Base-by-base conservation (phyloP, 169 alveolate genomes). In the Cytauxzoon felis region DNA sequence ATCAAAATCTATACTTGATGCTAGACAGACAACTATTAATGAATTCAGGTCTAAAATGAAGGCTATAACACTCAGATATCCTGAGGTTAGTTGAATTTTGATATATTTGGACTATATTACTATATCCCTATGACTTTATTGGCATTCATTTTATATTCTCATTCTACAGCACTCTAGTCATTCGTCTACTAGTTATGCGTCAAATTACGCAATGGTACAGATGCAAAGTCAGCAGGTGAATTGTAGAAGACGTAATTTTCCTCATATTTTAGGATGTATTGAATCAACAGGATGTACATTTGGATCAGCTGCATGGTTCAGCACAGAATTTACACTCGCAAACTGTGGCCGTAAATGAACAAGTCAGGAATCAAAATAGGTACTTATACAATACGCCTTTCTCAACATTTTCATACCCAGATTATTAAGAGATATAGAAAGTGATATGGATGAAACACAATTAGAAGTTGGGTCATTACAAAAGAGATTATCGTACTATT, bases 11-110 rank as follows among this genome's bases (percentile, higher is more conserved):
- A 29, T 64, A 40, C 11, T 75, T 27, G 70, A 18, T 36, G 29
- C 64, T 19, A 51, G 85, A 24, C 78, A 75, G 38, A 18, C 32
- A 18, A 75, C 71, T 5, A 62, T 75, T 41, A 56, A 75, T 29
- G 85, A 75, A 42, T 75, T 75, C 57, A 33, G 48, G 26, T 75
- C 85, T 6, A 75, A 75, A 62, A 18, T 75, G 26, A 63, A 57
- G 54, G 80, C 80, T 13, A 70, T 64, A 3, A 43, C 29, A 38
- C 13, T 13, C 13, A 38, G 13, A 38, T 13, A n/a, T 38, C n/a
- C 45, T 13, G 13, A n/a, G 45, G 45, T 13, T 13, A n/a, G n/a
- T 38, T 13, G 13, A 13, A 13, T 13, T 38, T 38, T 13, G 13
- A 38, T 13, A 13, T 13, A 38, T 38, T 38, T 13, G 13, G 13